A percentile compares a stretch with the other conserved stretches of the same genome.
These are phyloP conservation scores for Chaetomiaceae sp. DNA, from an alignment of 2,329 filamentous ascomycete genomes.

Conservation along the genomic window DNA sequence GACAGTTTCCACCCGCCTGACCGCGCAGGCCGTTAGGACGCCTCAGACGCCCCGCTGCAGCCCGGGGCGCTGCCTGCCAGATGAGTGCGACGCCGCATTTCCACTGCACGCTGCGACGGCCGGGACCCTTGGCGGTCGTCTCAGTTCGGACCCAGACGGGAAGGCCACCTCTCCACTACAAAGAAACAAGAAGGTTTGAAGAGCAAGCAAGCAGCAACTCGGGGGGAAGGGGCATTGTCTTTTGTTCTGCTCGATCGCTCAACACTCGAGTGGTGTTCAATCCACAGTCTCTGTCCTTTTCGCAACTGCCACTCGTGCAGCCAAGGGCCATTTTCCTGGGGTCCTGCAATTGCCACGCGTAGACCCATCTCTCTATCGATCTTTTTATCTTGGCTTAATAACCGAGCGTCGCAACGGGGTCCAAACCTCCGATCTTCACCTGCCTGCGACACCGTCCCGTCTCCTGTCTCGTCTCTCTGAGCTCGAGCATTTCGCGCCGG, in stretches of 20 bases:
- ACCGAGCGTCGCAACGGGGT: too few species aligned
- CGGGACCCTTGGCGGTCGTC: neutral
- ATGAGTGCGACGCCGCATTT: slow-evolving; percentile 8
- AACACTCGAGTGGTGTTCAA: neutral
- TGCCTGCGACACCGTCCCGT: neutral
- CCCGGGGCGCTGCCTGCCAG: neutral
- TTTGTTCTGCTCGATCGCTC: neutral
- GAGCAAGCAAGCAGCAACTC: neutral
- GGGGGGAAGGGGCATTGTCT: neutral
- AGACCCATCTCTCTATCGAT: neutral
- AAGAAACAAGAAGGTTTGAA: neutral
- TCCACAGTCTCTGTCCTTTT: neutral
- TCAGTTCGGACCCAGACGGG: neutral
- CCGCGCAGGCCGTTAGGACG: too few species aligned
- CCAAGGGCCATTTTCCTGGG: neutral
- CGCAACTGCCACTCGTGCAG: too few species aligned
- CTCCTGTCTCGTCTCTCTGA: neutral
- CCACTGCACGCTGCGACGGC: neutral
- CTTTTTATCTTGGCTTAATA: neutral
- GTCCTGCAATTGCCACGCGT: neutral
- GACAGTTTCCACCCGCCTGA: too few species aligned
- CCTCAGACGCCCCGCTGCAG: neutral
- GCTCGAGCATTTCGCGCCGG: neutral
- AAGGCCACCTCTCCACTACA: slow-evolving; percentile 14
- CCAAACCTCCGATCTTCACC: neutral